These are phyloP conservation scores for Saccharomycopsis olivae DNA, from an alignment of 805 yeast genomes.

Conservation along the genomic window DNA sequence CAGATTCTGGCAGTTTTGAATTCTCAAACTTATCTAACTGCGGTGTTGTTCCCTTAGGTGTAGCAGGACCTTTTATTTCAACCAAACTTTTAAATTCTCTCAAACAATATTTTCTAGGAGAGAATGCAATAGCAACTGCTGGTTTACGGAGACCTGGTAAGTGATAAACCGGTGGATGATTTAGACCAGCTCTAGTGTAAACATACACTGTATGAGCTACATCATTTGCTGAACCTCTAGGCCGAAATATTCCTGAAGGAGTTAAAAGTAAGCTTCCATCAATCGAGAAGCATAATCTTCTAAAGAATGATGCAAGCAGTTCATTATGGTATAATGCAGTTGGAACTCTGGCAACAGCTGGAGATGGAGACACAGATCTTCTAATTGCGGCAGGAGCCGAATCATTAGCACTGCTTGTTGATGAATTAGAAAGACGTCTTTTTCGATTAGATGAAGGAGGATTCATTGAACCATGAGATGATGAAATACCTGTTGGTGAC, in stretches of 20 bases:
- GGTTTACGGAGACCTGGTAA: conserved; percentile 76
- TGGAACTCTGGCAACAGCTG: conserved; percentile 35
- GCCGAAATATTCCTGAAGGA: conserved; percentile 65
- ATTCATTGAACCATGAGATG: conserved; percentile 21
- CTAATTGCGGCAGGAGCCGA: conserved; percentile 23
- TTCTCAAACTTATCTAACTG: neutral
- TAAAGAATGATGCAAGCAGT: conserved; percentile 70
- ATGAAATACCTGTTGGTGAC: neutral
- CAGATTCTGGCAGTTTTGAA: neutral
- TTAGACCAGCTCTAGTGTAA: conserved; percentile 60
- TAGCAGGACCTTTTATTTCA: neutral
- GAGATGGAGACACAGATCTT: conserved; percentile 21
- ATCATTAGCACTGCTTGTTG: conserved; percentile 22
- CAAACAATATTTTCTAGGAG: conserved; percentile 56
- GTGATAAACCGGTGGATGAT: conserved; percentile 62
- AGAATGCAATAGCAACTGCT: conserved; percentile 72
- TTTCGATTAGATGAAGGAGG: conserved; percentile 25
- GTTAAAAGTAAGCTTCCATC: conserved; percentile 77
- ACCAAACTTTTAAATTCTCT: conserved; percentile 22
- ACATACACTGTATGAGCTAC: conserved; percentile 63
- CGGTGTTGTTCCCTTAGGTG: neutral
- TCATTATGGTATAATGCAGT: conserved; percentile 65
- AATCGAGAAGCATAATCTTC: conserved; percentile 79
- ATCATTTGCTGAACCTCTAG: too few relatives aligned
- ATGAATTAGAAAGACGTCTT: conserved; percentile 33